Evolutionary conservation across 768 basidiomycete genomes (phyloP), one percentile per base, ranked within the genome.

Genomic region (Ramaria rubella): DNA sequence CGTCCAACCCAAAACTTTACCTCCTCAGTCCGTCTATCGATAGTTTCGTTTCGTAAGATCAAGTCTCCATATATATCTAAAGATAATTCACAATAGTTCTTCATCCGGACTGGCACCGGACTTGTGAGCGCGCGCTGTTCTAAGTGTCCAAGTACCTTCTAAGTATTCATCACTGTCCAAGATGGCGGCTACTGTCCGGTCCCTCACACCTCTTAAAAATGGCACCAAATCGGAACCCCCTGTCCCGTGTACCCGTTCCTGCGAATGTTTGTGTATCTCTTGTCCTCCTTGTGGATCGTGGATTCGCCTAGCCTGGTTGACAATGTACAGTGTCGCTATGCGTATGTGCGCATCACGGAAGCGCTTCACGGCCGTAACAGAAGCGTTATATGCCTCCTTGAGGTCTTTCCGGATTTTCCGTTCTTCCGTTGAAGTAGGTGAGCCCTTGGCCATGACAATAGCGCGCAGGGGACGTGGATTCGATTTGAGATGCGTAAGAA

Each of bases 311-410:
- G 88, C 83, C 34, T 88, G 90, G n/a, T 77, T 76, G 27, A 92
- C 73, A 56, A 93, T 89, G 67, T 89, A 92, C 40, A 83, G 60
- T 11, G 84, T 76, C 19, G 83, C 87, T 58, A 93, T 83, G 49
- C 80, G 76, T 70, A 92, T 82, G 68, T 92, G 90, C 17, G 79
- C 77, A 58, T 92, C 87, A 50, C 90, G 72, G 64, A 93, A 86
- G 60, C 75, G 71, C 67, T 87, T 88, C 58, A 93, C 73, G 0
- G 88, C 76, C 8, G 64, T 64, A 9, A 93, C 77, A 1, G 85
- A 82, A 1, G 61, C 63, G 60, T 92, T 86, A 65, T 88, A 93
- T 4, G 85, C 79, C 27, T 73, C 71, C 12, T 72, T 65, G 30
- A 83, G 67, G 46, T 67, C 58, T n/a, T 23, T 52, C 31, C 5